These are phyloP conservation scores for Pistacia integerrima DNA, from an alignment of 345 rosid genomes.

Conservation along the genomic window DNA sequence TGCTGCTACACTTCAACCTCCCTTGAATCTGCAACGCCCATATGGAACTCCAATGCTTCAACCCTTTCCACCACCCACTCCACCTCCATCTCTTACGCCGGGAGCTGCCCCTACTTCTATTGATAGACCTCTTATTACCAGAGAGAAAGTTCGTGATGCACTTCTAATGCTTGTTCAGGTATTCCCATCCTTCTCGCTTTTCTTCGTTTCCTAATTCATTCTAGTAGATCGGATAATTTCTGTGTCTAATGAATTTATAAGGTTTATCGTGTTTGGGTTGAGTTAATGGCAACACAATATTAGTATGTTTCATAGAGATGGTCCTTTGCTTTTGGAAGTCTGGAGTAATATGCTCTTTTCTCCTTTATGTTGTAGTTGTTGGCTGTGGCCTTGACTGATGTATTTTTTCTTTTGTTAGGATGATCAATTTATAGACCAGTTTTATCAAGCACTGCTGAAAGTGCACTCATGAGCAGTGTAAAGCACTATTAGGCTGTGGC, in stretches of 20 bases:
- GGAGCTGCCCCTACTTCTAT: slow-evolving; percentile 21
- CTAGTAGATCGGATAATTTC: background rate
- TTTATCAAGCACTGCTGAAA: slow-evolving; percentile 55
- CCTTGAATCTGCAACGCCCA: slow-evolving; percentile 55
- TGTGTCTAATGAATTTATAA: background rate
- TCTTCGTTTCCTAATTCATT: background rate
- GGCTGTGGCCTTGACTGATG: slow-evolving; percentile 4
- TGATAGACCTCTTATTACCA: slow-evolving; percentile 39
- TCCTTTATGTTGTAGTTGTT: background rate
- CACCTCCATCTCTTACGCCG: slow-evolving; percentile 66
- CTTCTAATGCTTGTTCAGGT: slow-evolving; percentile 68
- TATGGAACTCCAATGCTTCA: slow-evolving; percentile 70
- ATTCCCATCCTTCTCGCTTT: background rate
- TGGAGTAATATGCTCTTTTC: background rate
- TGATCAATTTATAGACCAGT: slow-evolving; percentile 65
- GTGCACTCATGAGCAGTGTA: slow-evolving; percentile 38
- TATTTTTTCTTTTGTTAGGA: slow-evolving; percentile 42
- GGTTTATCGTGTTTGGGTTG: background rate
- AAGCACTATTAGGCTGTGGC: background rate
- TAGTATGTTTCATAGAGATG: too few relatives aligned
- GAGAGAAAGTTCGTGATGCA: slow-evolving; percentile 64
- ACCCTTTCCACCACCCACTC: slow-evolving; percentile 71
- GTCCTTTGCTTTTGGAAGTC: background rate
- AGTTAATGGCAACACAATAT: background rate
- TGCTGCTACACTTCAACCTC: slow-evolving; percentile 40